phyloP scores from a whole-genome alignment of 2,329 filamentous ascomycete species.

The Verticillium alfalfae region DNA sequence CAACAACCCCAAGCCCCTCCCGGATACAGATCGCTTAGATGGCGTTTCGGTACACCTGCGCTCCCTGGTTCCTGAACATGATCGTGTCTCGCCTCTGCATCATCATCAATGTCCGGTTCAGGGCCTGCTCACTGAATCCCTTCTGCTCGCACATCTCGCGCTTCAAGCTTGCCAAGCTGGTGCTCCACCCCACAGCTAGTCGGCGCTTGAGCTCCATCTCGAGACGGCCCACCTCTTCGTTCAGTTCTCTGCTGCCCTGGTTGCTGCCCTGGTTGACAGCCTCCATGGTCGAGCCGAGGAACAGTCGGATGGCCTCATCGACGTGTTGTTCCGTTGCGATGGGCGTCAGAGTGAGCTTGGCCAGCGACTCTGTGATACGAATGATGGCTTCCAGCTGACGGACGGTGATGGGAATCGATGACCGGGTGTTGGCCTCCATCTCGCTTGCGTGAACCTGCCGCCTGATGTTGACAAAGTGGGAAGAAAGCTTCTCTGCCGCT shows the following conservation, averaged over 20 bases:
- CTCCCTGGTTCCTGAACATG: constrained; percentile 71
- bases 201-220: constrained; percentile 84
- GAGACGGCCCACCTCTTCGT: constrained; percentile 81
- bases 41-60: constrained; percentile 69
- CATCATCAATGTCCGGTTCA: constrained; percentile 80
- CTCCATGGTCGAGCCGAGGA: constrained; percentile 96
- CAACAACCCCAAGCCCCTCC: background rate
- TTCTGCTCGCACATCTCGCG: constrained; percentile 90
- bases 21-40: constrained; percentile 36
- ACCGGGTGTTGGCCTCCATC: constrained; percentile 81
- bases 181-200: constrained; percentile 92
- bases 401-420: constrained; percentile 94
- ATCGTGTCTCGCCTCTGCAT: constrained; percentile 84
- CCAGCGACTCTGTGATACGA: constrained; percentile 92
- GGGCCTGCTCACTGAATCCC: constrained; percentile 79
- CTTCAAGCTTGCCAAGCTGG: constrained; percentile 77
- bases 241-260: constrained; percentile 79
- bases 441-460: constrained; percentile 90
- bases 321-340: constrained; percentile 88
- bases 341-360: constrained; percentile 81
- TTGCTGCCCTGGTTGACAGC: constrained; percentile 87
- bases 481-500: constrained; percentile 92
- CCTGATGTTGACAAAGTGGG: constrained; percentile 94
- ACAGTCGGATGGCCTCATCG: constrained; percentile 93
- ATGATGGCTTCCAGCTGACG: constrained; percentile 96